A percentile compares a stretch with the other conserved stretches of the same genome.
Conservation (phyloP, 2,329 filamentous ascomycete genomes). For the Trichothecium roseum region DNA sequence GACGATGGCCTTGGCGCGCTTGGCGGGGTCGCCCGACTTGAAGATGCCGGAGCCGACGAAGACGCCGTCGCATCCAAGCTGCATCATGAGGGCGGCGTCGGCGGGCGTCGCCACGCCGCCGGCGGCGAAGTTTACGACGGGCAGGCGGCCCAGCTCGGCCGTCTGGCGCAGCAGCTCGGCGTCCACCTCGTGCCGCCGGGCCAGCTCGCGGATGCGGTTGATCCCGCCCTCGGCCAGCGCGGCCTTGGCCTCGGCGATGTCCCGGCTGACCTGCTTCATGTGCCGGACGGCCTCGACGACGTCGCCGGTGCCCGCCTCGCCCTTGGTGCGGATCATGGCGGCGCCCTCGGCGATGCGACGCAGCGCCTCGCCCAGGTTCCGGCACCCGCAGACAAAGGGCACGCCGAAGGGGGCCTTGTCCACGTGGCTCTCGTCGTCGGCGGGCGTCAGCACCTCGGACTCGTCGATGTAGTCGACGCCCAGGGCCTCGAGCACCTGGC, state of each 20-base stretch:
- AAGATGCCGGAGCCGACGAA: conserved; percentile 97
- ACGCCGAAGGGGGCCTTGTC: conserved; percentile 74
- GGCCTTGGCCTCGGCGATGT: conserved; percentile 72
- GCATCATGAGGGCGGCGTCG: conserved; percentile 96
- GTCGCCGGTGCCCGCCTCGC: conserved; percentile 93
- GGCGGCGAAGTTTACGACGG: conserved; percentile 95
- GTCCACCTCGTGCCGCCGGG: conserved; percentile 71
- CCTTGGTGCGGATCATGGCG: conserved; percentile 98
- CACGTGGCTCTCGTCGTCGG: conserved; percentile 84
- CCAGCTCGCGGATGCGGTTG: conserved; percentile 54
- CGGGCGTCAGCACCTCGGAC: conserved; percentile 92
- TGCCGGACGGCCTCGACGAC: conserved; percentile 94
- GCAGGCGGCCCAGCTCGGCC: conserved; percentile 75
- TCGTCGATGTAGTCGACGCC: conserved; percentile 98
- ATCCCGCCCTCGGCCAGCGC: conserved; percentile 51
- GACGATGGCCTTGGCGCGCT: conserved; percentile 89
- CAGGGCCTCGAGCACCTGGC: conserved; percentile 91
- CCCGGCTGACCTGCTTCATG: conserved; percentile 79
- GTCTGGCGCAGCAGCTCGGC: conserved; percentile 75
- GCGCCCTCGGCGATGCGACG: conserved; percentile 86
- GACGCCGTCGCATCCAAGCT: conserved; percentile 93
- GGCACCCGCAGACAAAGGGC: conserved; percentile 94
- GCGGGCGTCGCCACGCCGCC: conserved; percentile 99
- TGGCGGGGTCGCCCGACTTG: conserved; percentile 84
- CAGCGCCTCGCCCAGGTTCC: conserved; percentile 87